Evolutionary conservation across 768 basidiomycete species (phyloP).

Genomic region (Podaxis mareebaensis): DNA sequence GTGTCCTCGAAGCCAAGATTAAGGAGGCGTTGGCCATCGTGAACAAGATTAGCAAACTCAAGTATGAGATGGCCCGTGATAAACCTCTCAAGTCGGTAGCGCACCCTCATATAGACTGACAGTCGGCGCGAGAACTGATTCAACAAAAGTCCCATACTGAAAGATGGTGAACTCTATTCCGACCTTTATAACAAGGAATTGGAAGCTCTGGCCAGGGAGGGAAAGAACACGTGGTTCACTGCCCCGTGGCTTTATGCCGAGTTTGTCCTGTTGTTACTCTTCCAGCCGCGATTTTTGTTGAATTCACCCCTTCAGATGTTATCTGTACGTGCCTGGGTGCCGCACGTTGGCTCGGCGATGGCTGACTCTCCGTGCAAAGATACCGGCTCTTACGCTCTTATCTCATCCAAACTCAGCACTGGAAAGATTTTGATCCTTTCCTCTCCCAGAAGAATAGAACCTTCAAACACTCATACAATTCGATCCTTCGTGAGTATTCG

Average conservation of each 20-base stretch:
- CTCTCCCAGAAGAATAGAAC: conserved; percentile 74
- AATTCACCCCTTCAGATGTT: conserved; percentile 2
- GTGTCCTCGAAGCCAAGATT: conserved; percentile 44
- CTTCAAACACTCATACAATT: conserved; percentile 75
- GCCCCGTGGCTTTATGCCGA: conserved; percentile 97
- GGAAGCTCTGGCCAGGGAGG: conserved; percentile 40
- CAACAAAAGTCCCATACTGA: conserved; percentile 56
- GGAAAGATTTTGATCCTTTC: conserved; percentile 86
- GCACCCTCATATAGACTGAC: neutral
- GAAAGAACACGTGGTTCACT: conserved; percentile 81
- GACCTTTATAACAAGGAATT: conserved; percentile 81
- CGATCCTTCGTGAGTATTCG: conserved; percentile 68
- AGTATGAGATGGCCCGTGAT: conserved; percentile 88
- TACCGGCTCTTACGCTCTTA: conserved; percentile 82
- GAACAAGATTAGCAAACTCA: conserved; percentile 69
- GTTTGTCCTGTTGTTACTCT: conserved; percentile 44
- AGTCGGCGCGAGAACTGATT: conserved; percentile 1
- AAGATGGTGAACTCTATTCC: conserved; percentile 73
- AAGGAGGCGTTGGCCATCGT: conserved; percentile 82
- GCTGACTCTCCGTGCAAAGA: conserved; percentile 34
- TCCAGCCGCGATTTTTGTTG: neutral
- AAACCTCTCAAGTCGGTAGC: conserved; percentile 59
- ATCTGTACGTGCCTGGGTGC: neutral
- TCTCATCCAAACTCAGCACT: conserved; percentile 66
- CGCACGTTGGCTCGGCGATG: neutral